A percentile compares a stretch with the other conserved stretches of the same genome.
phyloP scores from a whole-genome alignment of 345 rosid genomes.

The Hibiscus tridactylites region DNA sequence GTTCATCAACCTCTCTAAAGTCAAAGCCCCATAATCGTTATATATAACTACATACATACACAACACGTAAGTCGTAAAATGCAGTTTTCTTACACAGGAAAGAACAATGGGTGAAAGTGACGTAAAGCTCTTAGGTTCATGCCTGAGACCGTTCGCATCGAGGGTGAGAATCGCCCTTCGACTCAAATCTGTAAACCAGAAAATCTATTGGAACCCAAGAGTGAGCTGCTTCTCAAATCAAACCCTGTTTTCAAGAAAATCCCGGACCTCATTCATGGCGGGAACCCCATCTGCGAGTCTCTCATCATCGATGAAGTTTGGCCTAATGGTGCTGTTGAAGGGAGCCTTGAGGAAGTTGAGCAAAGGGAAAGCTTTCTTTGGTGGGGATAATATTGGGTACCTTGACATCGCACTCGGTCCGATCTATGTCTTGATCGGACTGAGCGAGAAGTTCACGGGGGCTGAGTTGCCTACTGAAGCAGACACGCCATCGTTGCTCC shows the following conservation, averaged over 20 bases:
- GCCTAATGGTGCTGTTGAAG: conserved; percentile 14
- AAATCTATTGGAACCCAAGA: background rate
- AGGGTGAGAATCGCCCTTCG: background rate
- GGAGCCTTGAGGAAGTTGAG: conserved; percentile 36
- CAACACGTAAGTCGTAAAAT: no score
- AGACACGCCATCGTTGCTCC: conserved; percentile 33
- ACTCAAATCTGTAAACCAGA: background rate
- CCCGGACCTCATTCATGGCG: background rate
- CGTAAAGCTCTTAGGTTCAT: background rate
- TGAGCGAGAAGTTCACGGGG: conserved; percentile 25
- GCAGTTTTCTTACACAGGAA: no score
- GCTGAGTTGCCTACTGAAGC: conserved; percentile 30
- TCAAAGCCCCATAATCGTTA: no score
- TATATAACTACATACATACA: no score
- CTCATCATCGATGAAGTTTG: background rate
- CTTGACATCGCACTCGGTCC: conserved; percentile 59
- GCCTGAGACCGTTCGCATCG: background rate
- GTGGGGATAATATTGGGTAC: conserved; percentile 54
- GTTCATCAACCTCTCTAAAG: no score
- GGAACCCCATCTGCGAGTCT: background rate
- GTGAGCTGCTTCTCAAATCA: background rate
- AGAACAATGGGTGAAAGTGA: background rate
- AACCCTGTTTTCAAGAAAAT: background rate
- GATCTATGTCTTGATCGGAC: conserved; percentile 40
- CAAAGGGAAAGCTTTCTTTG: conserved; percentile 61